phyloP scores from a whole-genome alignment of 805 yeast genomes.

The Groenewaldozyma tartarivorans region DNA sequence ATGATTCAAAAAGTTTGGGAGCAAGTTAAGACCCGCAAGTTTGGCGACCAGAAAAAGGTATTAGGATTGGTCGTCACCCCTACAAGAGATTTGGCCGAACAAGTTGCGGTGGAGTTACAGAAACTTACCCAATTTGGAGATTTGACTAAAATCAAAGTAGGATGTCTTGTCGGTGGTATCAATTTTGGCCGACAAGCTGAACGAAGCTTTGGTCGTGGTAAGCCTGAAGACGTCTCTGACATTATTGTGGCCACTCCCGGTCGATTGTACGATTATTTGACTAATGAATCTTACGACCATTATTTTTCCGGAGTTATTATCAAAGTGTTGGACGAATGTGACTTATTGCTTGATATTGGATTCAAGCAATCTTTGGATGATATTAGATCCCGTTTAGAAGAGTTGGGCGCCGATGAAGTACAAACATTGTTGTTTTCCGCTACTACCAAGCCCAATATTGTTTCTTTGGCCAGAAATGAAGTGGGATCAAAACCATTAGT shows the following conservation, averaged over 20 bases:
- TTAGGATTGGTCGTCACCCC: conserved; percentile 72
- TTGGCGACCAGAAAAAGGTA: conserved; percentile 32
- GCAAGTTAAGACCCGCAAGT: conserved; percentile 25
- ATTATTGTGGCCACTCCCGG: conserved; percentile 88
- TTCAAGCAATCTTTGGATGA: conserved; percentile 57
- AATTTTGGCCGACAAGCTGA: conserved; percentile 31
- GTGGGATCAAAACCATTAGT: conserved; percentile 26
- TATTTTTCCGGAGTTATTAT: conserved; percentile 48
- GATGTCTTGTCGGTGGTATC: conserved; percentile 62
- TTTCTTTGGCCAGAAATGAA: conserved; percentile 48
- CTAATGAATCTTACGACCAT: conserved; percentile 33
- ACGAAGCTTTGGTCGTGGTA: conserved; percentile 23
- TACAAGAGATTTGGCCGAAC: conserved; percentile 84
- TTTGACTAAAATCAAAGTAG: conserved; percentile 29
- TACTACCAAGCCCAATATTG: conserved; percentile 65
- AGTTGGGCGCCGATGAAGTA: conserved; percentile 23
- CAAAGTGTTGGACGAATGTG: conserved; percentile 88
- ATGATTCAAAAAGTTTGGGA: conserved; percentile 44
- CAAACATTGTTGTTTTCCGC: conserved; percentile 81
- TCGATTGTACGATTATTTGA: conserved; percentile 56
- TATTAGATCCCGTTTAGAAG: conserved; percentile 41
- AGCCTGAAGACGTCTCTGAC: conserved; percentile 35
- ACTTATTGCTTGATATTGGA: conserved; percentile 68
- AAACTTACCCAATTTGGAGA: conserved; percentile 32
- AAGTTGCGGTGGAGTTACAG: conserved; percentile 57